Base-by-base conservation (phyloP, 164 flowering plant genomes). In the Piper longum region DNA sequence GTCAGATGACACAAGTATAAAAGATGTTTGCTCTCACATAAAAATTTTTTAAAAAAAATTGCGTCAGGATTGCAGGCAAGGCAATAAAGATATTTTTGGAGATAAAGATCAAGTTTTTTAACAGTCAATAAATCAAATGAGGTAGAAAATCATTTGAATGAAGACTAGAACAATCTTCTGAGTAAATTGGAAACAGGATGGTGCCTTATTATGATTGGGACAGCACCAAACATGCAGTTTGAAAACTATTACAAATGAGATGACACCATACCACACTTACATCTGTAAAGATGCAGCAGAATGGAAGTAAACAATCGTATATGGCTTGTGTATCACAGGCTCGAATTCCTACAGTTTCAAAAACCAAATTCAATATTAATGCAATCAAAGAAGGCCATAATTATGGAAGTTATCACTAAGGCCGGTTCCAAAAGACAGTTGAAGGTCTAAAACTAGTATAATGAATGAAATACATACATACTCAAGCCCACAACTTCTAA, bases 271-370 rank as follows among this genome's bases (percentile, higher is more conserved):
- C 43, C 44, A 69, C 63, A 79, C 96, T 85, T 76, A 95, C 99
- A 81, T 56, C 64, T 91, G 95, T 71, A 91, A 78, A 60, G 97
- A 87, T 61, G 99, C 97, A 13, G 96, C 99, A 36, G 99, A 91
- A 69, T 95, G 99, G 73, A 95, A 82, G 78, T 95, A 95, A 4
- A 91, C 96, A 67, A 95, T 89, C 5, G 83, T 67, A 69, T 88
- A 95, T 66, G 97, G 96, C 84, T 89, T 95, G 78, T 91, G 99
- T 71, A 91, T 88, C 77, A 95, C 63, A 19, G 97, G 96, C 75
- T 95, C 97, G 70, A 95, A 95, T 75, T 95, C 99, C 99, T 95
- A 85, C 71, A 83, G 67, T 48, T 48, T 5, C 52, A 48, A 44
- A 4, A 48, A 48, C 52, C 8, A 48, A 9, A 9, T 48, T 14